Conservation (phyloP, 257 asterid genomes). For the Solanum chilense region DNA sequence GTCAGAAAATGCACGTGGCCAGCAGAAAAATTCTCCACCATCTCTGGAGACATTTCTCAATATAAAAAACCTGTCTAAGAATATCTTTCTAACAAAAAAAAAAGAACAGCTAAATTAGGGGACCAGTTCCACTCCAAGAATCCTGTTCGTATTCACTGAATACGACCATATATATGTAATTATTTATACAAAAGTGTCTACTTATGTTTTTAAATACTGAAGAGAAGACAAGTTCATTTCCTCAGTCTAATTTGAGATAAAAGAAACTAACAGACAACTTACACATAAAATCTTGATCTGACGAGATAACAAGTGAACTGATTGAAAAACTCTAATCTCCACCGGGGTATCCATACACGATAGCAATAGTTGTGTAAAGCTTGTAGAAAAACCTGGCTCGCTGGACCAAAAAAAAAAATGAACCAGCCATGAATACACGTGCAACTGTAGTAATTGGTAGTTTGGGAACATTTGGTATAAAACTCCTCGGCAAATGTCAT, state of each 20-base stretch:
- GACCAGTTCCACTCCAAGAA: too few species aligned
- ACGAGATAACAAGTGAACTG: not conserved
- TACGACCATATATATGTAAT: too few species aligned
- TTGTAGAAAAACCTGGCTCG: conserved; percentile 11
- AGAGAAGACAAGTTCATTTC: not conserved
- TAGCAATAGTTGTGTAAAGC: too few species aligned
- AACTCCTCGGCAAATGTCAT: conserved; percentile 1
- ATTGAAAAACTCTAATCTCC: not conserved
- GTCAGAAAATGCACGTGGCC: not conserved
- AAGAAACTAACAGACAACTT: not conserved
- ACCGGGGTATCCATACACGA: not conserved
- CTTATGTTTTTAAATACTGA: not conserved
- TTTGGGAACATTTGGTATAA: not conserved
- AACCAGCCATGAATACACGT: conserved; percentile 11
- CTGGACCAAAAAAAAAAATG: conserved; percentile 11
- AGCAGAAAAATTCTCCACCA: not conserved
- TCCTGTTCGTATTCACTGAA: too few species aligned
- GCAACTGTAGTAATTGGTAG: not conserved
- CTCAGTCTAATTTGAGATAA: not conserved
- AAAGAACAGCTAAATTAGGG: too few species aligned
- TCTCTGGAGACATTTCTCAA: not conserved
- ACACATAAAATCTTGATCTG: not conserved
- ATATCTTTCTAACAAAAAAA: too few species aligned
- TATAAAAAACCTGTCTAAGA: not conserved
- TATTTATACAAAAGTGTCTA: too few species aligned